phyloP scores from a whole-genome alignment of 2,329 filamentous ascomycete genomes.

The Claviceps sp. region DNA sequence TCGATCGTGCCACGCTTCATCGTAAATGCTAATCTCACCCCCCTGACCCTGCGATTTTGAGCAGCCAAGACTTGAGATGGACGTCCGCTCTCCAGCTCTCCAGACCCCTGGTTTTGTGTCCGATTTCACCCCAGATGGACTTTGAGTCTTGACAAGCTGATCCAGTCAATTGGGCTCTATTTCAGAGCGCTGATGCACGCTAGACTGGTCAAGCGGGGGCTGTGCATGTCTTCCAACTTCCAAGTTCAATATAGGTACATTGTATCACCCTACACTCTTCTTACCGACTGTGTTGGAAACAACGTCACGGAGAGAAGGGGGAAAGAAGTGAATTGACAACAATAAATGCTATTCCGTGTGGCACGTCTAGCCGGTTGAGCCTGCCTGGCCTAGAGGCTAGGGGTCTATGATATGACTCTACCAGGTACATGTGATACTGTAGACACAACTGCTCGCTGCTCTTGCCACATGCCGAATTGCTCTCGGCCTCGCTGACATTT shows the following conservation, averaged over 20 bases:
- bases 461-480: neutral
- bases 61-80: neutral
- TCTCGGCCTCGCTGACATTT: too few relatives aligned
- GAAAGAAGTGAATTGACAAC: too few relatives aligned
- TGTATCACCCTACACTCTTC: too few relatives aligned
- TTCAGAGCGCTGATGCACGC: neutral
- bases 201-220: too few relatives aligned
- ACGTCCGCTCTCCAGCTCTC: neutral
- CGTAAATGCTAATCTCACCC: too few relatives aligned
- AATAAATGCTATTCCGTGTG: too few relatives aligned
- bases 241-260: neutral
- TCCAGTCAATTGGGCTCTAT: neutral
- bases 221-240: neutral
- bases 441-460: neutral
- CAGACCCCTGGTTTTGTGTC: neutral
- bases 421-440: neutral
- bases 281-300: too few relatives aligned
- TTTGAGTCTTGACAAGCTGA: neutral
- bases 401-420: too few relatives aligned
- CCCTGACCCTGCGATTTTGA: neutral
- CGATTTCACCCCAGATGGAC: neutral
- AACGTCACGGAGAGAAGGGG: too few relatives aligned
- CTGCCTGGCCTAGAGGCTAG: too few relatives aligned
- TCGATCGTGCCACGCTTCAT: too few relatives aligned
- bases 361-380: too few relatives aligned